Percentiles rank a stretch among this genome's conserved stretches.
Evolutionary conservation across 257 asterid genomes (phyloP).

Genomic region (Phtheirospermum japonicum): DNA sequence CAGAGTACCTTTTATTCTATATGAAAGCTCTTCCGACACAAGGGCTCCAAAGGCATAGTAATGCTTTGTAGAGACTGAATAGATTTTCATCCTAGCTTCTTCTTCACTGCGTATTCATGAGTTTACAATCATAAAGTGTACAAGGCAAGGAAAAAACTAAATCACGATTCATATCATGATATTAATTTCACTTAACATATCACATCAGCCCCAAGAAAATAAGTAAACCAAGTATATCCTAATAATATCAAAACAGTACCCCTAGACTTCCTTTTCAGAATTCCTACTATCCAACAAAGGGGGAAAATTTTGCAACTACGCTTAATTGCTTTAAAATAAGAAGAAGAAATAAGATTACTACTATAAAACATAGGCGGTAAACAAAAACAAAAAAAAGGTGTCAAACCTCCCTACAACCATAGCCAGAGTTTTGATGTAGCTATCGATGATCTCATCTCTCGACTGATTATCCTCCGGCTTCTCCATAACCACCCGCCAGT

Average conservation of each 20-base stretch:
- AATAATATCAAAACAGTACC: neutral
- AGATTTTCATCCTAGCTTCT: slow-evolving; percentile 92
- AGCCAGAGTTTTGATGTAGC: slow-evolving; percentile 76
- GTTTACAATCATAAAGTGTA: neutral
- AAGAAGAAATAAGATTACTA: neutral
- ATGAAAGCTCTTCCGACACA: slow-evolving; percentile 77
- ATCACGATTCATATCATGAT: neutral
- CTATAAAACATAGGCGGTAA: neutral
- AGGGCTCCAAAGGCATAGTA: slow-evolving; percentile 98
- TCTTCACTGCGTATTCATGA: slow-evolving; percentile 54
- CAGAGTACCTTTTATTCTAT: slow-evolving; percentile 42
- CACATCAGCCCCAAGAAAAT: neutral
- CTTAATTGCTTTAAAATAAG: no score
- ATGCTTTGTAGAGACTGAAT: slow-evolving; percentile 78
- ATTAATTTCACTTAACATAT: neutral
- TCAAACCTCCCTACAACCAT: slow-evolving; percentile 72
- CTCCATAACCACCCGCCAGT: slow-evolving; percentile 97
- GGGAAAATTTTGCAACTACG: no score
- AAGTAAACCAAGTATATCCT: neutral
- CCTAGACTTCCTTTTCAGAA: slow-evolving; percentile 52
- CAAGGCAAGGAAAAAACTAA: neutral
- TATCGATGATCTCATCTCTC: slow-evolving; percentile 72
- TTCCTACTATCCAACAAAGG: slow-evolving; percentile 30
- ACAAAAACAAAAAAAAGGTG: neutral
- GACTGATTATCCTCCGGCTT: slow-evolving; percentile 68